Evolutionary conservation across 2,329 filamentous ascomycete species (phyloP), one percentile per base, ranked within the genome.

Genomic region (Talaromyces rugulosus): DNA sequence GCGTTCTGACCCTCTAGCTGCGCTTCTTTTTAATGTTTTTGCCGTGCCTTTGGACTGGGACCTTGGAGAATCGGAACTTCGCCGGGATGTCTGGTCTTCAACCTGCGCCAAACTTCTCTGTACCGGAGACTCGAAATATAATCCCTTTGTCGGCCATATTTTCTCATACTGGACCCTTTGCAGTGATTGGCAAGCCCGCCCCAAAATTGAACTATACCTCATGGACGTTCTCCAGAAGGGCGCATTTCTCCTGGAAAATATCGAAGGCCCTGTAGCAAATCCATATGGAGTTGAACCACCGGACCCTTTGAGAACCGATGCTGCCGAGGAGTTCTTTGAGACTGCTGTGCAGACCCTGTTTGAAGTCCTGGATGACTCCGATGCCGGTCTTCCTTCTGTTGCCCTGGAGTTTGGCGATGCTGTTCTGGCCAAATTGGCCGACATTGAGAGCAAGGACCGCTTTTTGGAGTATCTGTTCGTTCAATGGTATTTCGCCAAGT

Each of bases 151-250:
- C 62, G 88, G 91, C 65, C 89, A 90, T 55, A 87, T 97, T 36
- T 83, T 99, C 57, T 93, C 95, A 74, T 88, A 91, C 61, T 98
- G 92, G 90, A 88, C 91, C 58, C 83, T 87, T 61, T 90, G 93
- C 83, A 87, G 91, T 65, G 89, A 93, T 75, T 98, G 94, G 93
- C 90, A 91, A 47, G 92, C 92, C 62, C 92, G 89, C 70, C 86
- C 89, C 67, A 95, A 92, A 66, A 87, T 99, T 82, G 93, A 97
- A 77, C 90, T 92, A 77, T 98, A 94, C 74, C 85, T 99, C 12
- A 95, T 96, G 90, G 91, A 95, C 73, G 91, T 96, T 63, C 85
- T 99, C 34, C 91, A 96, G 76, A 90, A 96, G 69, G 95, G 95
- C 67, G 89, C 92, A 44, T 97, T 97, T 72, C 82, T 98, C 62